These are phyloP conservation scores for Nicotiana undulata DNA, from an alignment of 257 asterid genomes.

Conservation along the genomic window DNA sequence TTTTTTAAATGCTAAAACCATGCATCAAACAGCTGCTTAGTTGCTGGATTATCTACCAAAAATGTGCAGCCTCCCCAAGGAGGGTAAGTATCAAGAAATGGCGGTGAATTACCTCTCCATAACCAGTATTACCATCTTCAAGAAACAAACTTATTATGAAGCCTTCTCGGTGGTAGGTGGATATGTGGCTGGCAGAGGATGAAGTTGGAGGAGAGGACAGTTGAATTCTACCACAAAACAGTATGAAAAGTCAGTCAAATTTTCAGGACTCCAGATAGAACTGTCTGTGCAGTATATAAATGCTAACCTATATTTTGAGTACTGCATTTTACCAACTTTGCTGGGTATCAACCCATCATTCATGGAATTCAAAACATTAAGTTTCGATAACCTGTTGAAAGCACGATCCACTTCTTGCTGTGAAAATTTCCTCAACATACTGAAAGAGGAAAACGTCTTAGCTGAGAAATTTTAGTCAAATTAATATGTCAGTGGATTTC, in stretches of 20 bases:
- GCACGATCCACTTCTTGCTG: conserved; percentile 65
- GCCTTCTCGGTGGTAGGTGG: conserved; percentile 70
- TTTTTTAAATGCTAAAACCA: neutral
- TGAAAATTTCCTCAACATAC: conserved; percentile 59
- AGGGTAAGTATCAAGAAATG: neutral
- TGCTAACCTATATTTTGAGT: conserved; percentile 65
- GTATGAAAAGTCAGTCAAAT: neutral
- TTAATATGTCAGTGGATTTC: neutral
- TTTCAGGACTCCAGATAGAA: neutral
- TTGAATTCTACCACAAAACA: conserved; percentile 50
- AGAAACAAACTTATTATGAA: conserved; percentile 58
- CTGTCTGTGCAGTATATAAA: neutral
- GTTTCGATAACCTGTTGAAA: conserved; percentile 44
- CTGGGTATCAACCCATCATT: conserved; percentile 20
- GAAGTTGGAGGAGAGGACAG: conserved; percentile 90
- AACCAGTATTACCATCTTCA: conserved; percentile 79
- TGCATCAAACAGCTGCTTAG: neutral
- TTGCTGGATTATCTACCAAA: neutral
- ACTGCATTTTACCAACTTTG: conserved; percentile 63
- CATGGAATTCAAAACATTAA: conserved; percentile 29
- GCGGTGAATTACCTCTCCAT: conserved; percentile 64
- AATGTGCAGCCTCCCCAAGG: neutral
- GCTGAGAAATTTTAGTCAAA: conserved; percentile 9
- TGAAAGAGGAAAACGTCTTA: conserved; percentile 30
- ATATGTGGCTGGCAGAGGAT: conserved; percentile 33